Evolutionary conservation across 2,329 filamentous ascomycete species (phyloP).

Genomic region (Fusarium oligoseptatum): DNA sequence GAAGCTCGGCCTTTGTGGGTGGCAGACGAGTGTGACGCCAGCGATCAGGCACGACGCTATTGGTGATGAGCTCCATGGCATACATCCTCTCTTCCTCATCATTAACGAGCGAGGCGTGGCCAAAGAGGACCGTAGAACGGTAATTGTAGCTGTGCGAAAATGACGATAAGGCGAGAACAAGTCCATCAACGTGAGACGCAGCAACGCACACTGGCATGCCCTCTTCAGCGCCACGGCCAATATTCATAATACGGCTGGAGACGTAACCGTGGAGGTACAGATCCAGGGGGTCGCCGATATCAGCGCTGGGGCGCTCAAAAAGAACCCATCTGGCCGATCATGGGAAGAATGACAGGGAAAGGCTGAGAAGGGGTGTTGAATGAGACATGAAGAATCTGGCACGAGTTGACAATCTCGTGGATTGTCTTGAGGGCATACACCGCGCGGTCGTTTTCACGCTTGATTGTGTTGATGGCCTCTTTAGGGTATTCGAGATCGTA

Average conservation of each 20-base stretch:
- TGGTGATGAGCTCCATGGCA: conserved; percentile 83
- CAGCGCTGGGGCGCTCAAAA: conserved; percentile 74
- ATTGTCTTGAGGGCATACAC: conserved; percentile 80
- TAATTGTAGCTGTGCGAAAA: conserved; percentile 90
- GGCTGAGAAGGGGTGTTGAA: conserved; percentile 75
- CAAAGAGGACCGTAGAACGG: conserved; percentile 83
- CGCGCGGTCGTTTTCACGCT: conserved; percentile 74
- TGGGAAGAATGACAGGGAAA: conserved; percentile 83
- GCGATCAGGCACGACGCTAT: conserved; percentile 76
- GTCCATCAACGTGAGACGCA: conserved; percentile 81
- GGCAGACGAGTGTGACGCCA: conserved; percentile 79
- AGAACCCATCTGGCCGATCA: conserved; percentile 87
- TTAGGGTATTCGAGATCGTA: conserved; percentile 72
- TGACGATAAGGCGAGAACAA: conserved; percentile 83
- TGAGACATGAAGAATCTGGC: conserved; percentile 83
- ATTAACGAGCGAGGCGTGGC: conserved; percentile 76
- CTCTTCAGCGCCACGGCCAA: conserved; percentile 55
- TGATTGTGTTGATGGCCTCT: conserved; percentile 73
- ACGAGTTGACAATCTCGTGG: conserved; percentile 80
- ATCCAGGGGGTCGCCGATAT: conserved; percentile 74
- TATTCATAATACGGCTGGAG: conserved; percentile 80
- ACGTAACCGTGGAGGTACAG: conserved; percentile 90
- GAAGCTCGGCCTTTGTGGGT: conserved; percentile 80
- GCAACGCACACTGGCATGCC: conserved; percentile 80
- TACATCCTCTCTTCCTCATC: conserved; percentile 79